Base-by-base conservation (phyloP, 257 asterid species). In the Anisodus acutangulus region DNA sequence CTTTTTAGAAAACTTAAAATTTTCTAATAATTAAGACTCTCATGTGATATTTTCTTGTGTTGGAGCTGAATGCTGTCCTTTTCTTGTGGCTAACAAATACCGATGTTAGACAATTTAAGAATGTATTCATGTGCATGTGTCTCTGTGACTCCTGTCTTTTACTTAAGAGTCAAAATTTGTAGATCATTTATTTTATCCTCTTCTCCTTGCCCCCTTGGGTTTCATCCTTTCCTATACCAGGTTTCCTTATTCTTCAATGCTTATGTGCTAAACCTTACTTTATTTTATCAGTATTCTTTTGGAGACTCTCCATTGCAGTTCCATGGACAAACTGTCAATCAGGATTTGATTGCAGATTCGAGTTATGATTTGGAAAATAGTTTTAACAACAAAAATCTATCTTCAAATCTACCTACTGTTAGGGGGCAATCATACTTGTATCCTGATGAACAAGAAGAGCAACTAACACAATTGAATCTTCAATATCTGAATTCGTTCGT, bases 381-480 rank as follows among this genome's bases (percentile, higher is more conserved):
- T 85, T 85, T 85, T 78, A 90, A 87, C 70, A 89, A 82, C 53
- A 88, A 86, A 80, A 72, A 86, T 79, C 79, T 90, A 85, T 84
- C 90, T 86, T 87, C 88, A 76, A 85, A 85, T 86, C 91, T 88
- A 72, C 90, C 83, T 71, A 84, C 71, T 85, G 84, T 60, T 70
- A 82, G 43, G 69, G 92, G 85, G 82, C 87, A 87, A 59, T 89
- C 85, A 72, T 83, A 82, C 86, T 43, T 84, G 60, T 79, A 70
- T 85, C 86, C 90, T 82, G 90, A 71, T 66, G 92, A 83, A 85
- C 91, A 83, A 84, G 93, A 90, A 84, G 90, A 86, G 84, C 92
- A 85, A 68, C 79, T 84, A 39, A 88, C 85, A 72, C 88, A 85
- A 51, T 84, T 89, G 78, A 87, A 87, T 81, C 78, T 88, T 82